Conservation (phyloP, 768 basidiomycete genomes). For the Kwoniella dendrophila region DNA sequence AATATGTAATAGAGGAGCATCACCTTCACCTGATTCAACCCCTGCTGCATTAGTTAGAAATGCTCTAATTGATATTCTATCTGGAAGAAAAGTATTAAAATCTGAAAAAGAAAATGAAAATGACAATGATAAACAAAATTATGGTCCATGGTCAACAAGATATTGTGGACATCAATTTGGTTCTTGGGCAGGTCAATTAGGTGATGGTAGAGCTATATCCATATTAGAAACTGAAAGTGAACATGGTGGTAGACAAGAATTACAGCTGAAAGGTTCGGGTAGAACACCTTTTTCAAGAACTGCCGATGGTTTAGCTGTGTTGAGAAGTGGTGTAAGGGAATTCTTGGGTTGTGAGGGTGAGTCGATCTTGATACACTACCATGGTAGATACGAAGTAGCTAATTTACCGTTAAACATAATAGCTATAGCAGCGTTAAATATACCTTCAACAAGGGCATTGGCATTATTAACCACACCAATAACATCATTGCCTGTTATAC, state of each 20-base stretch:
- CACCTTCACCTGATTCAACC: constrained; percentile 44
- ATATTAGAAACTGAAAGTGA: constrained; percentile 80
- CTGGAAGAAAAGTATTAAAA: constrained; percentile 74
- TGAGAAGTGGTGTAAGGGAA: constrained; percentile 92
- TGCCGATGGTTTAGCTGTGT: constrained; percentile 92
- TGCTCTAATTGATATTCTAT: constrained; percentile 77
- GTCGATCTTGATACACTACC: constrained; percentile 24
- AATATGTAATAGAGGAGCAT: constrained; percentile 61
- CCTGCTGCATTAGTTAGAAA: constrained; percentile 60
- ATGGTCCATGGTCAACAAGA: constrained; percentile 82
- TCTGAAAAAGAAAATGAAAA: constrained; percentile 44
- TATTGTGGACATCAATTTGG: constrained; percentile 71
- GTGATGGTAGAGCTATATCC: constrained; percentile 93
- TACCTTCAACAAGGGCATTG: constrained; percentile 84
- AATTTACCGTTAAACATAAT: not conserved
- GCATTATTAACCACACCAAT: constrained; percentile 67
- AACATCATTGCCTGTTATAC: constrained; percentile 70
- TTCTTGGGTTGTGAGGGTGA: constrained; percentile 88
- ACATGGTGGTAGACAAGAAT: constrained; percentile 66
- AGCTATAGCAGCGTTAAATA: constrained; percentile 76
- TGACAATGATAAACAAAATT: constrained; percentile 37
- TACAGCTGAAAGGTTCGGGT: constrained; percentile 93
- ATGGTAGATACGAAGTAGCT: no score
- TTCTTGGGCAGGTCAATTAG: constrained; percentile 86
- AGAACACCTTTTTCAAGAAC: constrained; percentile 89